Base-by-base conservation (phyloP, 176 grass and related monocot species). In the Alloteropsis semialata region DNA sequence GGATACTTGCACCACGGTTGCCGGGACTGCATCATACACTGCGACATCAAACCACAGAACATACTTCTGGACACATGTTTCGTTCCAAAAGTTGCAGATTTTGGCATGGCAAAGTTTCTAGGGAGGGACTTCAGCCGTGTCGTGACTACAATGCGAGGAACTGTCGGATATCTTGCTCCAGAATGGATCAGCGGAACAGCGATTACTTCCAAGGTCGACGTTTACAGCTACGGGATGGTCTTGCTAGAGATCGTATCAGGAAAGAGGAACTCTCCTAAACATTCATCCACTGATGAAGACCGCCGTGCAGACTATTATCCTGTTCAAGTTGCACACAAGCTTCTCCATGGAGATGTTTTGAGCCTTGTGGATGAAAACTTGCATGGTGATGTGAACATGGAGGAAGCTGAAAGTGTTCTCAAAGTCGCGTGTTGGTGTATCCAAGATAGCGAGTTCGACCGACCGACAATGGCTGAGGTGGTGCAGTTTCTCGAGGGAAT, bases 1-100 rank as follows among this genome's bases (percentile, higher is more conserved):
- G 82, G 65, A 28, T 92, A 95, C 65, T 74, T 95, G 58, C 93
- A 95, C 1, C 79, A 90, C 33, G 68, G 89, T 3, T 92, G 90
- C 5, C 89, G 29, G 22, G 73, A 78, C 6, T 77, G 24, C 34
- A 88, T 88, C 45, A 88, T 88, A 63, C 80, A 88, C 33, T 83
- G 65, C 37, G 80, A 83, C 33, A 82, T 88, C 25, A 83, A 83
- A 7, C 73, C 86, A 42, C 25, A 72, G 0, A 82, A 88, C 6
- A 83, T 78, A 61, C 65, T 83, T 33, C 65, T 78, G 0, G 80
- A 77, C 4, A 18, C 34, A 1, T 64, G 65, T 3, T 88, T 83
- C 4, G 11, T 51, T 5, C 73, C 86, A 4, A 88, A 64, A 53
- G 25, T 88, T 44, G 65, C 80, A 43, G 86, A 88, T 41, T 88